Percentiles rank a stretch among this genome's conserved stretches.
phyloP scores from a whole-genome alignment of 2,329 filamentous ascomycete genomes.

The Clarireedia paspali region DNA sequence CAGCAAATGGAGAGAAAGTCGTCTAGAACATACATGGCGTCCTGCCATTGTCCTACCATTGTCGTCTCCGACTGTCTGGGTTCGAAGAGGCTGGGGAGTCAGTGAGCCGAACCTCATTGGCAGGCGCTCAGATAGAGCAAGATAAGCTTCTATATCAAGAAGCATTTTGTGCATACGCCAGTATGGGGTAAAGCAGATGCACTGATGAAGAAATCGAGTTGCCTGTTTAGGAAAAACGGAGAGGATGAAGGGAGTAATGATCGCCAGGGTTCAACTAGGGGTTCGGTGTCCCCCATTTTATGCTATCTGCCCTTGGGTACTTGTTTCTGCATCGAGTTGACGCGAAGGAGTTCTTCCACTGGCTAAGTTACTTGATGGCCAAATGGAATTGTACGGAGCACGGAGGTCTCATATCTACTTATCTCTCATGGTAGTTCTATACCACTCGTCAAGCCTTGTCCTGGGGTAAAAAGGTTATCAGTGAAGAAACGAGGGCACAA shows the following conservation, averaged over 20 bases:
- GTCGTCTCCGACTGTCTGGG: too few relatives aligned
- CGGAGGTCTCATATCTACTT: neutral
- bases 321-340: neutral
- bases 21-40: neutral
- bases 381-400: neutral
- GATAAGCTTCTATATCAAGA: neutral
- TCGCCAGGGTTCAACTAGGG: neutral
- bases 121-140: neutral
- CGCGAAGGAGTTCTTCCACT: neutral
- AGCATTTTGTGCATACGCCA: neutral
- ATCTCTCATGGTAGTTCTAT: neutral
- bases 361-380: neutral
- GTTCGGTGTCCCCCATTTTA: neutral
- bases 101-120: too few relatives aligned
- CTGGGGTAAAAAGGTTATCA: neutral
- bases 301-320: neutral
- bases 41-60: neutral
- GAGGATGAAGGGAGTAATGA: conserved; percentile 5
- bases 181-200: neutral
- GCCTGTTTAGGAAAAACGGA: neutral
- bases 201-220: neutral
- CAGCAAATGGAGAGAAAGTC: neutral
- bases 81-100: too few relatives aligned
- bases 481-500: neutral
- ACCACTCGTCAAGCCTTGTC: too few relatives aligned